Evolutionary conservation across 352 stramenopile genomes (phyloP).

Genomic region (Pythium phragmitis): DNA sequence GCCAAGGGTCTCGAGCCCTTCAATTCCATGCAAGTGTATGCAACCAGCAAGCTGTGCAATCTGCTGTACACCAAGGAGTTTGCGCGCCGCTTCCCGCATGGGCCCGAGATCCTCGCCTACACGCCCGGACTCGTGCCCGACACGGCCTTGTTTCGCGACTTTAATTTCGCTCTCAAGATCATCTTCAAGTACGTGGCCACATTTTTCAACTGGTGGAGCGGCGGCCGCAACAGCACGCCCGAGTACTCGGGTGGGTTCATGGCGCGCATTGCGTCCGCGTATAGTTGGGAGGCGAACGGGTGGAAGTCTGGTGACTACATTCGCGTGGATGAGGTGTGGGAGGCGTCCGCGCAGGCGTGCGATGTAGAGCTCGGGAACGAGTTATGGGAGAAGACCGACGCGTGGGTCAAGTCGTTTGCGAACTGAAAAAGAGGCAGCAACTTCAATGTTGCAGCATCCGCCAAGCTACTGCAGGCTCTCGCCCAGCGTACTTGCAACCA

Average conservation of each 20-base stretch:
- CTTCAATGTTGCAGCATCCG: too few species aligned
- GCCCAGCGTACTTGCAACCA: too few species aligned
- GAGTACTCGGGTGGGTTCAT: slow-evolving; percentile 30
- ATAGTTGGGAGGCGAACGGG: slow-evolving; percentile 12
- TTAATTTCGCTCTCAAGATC: neutral
- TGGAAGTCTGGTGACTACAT: slow-evolving; percentile 31
- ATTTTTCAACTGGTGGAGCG: slow-evolving; percentile 6
- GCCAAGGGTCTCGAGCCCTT: neutral
- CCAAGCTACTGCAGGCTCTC: too few species aligned
- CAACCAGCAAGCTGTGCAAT: slow-evolving; percentile 29
- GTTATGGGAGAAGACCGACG: slow-evolving; percentile 33
- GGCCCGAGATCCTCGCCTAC: slow-evolving; percentile 29
- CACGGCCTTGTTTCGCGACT: slow-evolving; percentile 25
- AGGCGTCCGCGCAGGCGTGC: slow-evolving; percentile 20
- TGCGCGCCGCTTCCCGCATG: slow-evolving; percentile 16
- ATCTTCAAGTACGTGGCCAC: slow-evolving; percentile 12
- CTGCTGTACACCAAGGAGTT: slow-evolving; percentile 22
- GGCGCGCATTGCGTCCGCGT: slow-evolving; percentile 24
- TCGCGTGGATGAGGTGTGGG: slow-evolving; percentile 26
- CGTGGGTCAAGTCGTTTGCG: slow-evolving; percentile 16
- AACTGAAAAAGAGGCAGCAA: neutral
- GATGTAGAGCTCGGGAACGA: slow-evolving; percentile 25
- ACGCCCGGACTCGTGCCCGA: slow-evolving; percentile 29
- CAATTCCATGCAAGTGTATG: slow-evolving; percentile 6
- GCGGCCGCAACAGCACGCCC: slow-evolving; percentile 19